Evolutionary conservation across 1,139 yeast species (phyloP).

Genomic region (Nakaseomyces kungkrabaensis): DNA sequence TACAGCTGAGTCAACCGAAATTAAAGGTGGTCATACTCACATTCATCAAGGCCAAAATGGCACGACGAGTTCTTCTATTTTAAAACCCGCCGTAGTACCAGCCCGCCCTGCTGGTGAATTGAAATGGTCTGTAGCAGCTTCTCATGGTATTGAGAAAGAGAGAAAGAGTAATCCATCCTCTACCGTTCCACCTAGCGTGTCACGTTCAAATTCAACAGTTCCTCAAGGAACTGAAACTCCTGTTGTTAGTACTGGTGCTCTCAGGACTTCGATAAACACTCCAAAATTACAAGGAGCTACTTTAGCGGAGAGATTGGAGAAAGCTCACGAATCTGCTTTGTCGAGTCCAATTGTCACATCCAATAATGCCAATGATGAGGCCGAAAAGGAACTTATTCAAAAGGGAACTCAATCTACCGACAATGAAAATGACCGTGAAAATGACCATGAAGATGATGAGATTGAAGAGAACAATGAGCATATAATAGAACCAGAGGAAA

Average conservation of each 20-base stretch:
- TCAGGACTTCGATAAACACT: slow-evolving; percentile 9
- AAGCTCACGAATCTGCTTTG: not conserved
- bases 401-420: not conserved
- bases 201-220: not conserved
- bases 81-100: slow-evolving; percentile 63
- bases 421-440: not conserved
- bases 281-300: slow-evolving; percentile 10
- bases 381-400: not conserved
- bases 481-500: not conserved
- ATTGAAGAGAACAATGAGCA: slow-evolving; percentile 10
- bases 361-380: not conserved
- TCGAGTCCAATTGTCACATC: not conserved
- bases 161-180: slow-evolving; percentile 9
- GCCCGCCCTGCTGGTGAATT: slow-evolving; percentile 52
- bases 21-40: slow-evolving; percentile 16
- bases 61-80: slow-evolving; percentile 33
- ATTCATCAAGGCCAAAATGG: slow-evolving; percentile 23
- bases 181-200: not conserved
- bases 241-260: slow-evolving; percentile 8
- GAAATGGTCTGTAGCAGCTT: slow-evolving; percentile 67
- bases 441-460: slow-evolving; percentile 11
- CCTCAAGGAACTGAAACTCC: not conserved
- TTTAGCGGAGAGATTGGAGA: slow-evolving; percentile 4
- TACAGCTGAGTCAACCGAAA: slow-evolving; percentile 5
- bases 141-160: slow-evolving; percentile 32